Conservation (phyloP, 179 eudicot species). For the Gypsophila paniculata region DNA sequence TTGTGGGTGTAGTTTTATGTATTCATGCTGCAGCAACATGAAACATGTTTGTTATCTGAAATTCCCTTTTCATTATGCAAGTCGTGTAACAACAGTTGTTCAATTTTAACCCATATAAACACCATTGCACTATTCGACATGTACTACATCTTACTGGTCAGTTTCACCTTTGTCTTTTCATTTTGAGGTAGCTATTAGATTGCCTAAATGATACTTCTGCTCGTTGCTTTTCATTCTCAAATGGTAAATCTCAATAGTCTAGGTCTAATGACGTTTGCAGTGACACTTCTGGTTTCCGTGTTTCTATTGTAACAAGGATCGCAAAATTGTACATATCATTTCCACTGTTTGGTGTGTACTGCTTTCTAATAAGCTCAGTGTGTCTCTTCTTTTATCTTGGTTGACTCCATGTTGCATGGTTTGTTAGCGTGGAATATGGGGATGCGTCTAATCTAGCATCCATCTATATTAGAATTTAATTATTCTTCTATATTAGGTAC, state of each 20-base stretch:
- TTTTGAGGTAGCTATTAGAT: background rate
- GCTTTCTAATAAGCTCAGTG: background rate
- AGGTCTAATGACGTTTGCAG: too few species aligned
- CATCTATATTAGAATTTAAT: background rate
- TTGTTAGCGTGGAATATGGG: background rate
- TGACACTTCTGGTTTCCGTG: too few species aligned
- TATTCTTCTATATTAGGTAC: conserved; percentile 36
- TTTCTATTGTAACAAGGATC: too few species aligned
- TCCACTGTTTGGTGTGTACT: background rate
- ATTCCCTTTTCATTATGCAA: background rate
- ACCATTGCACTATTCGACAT: background rate
- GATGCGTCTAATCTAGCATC: background rate
- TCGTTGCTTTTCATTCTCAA: background rate
- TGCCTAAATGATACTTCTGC: background rate
- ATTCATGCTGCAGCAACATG: background rate
- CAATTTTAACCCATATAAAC: background rate
- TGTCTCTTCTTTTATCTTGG: background rate
- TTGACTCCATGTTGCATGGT: background rate
- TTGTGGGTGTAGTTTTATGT: background rate
- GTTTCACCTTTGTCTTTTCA: background rate
- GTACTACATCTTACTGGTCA: background rate
- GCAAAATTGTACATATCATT: too few species aligned
- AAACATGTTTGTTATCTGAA: background rate
- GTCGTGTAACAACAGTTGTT: background rate
- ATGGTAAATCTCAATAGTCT: too few species aligned